These are phyloP conservation scores for Starmera dryadoides DNA, from an alignment of 805 yeast species.

Conservation along the genomic window DNA sequence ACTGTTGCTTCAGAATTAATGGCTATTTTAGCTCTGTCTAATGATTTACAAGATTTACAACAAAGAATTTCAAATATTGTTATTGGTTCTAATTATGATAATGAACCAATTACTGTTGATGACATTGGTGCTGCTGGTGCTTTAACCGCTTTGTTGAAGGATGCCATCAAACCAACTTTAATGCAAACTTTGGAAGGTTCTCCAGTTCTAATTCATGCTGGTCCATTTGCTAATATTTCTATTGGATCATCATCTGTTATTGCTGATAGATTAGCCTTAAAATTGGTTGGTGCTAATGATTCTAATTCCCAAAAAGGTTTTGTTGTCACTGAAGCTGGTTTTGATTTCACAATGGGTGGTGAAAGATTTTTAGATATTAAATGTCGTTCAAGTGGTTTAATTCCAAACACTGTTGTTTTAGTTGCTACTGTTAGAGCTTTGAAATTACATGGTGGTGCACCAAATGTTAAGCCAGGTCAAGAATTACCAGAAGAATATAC, in stretches of 20 bases:
- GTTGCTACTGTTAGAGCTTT: conserved; percentile 83
- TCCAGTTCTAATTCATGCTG: conserved; percentile 83
- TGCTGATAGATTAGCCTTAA: conserved; percentile 78
- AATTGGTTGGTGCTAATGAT: conserved; percentile 61
- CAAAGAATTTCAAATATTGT: conserved; percentile 71
- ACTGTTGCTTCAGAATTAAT: conserved; percentile 81
- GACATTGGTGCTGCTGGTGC: conserved; percentile 87
- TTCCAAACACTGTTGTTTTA: conserved; percentile 70
- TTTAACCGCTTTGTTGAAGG: conserved; percentile 71
- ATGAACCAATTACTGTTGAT: conserved; percentile 75
- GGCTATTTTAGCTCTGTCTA: conserved; percentile 77
- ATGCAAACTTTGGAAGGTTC: conserved; percentile 89
- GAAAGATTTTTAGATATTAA: conserved; percentile 80
- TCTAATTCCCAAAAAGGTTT: conserved; percentile 54
- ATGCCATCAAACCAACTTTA: conserved; percentile 76
- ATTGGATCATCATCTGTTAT: conserved; percentile 81
- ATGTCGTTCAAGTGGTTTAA: conserved; percentile 73
- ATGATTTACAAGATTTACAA: conserved; percentile 64
- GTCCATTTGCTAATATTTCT: conserved; percentile 84
- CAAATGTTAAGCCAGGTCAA: conserved; percentile 82
- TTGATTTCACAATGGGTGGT: conserved; percentile 90
- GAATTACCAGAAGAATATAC: conserved; percentile 68
- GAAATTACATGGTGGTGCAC: conserved; percentile 85
- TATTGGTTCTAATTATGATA: conserved; percentile 58
- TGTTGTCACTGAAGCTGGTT: conserved; percentile 84